Conservation (phyloP, 805 yeast species). For the Grigorovia yakushimaensis region DNA sequence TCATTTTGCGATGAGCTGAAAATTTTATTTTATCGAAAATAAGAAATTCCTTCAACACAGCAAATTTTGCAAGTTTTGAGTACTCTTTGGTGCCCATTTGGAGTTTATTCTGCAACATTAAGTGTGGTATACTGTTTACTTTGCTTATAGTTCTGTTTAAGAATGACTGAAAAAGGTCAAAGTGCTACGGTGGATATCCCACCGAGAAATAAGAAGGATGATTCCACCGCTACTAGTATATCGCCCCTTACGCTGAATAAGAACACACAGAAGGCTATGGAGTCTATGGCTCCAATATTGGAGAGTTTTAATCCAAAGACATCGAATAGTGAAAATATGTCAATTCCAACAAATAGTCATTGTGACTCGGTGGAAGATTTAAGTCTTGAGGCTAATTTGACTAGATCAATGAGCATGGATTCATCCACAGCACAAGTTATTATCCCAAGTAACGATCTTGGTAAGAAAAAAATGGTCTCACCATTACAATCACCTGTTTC, state of each 20-base stretch:
- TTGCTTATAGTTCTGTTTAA: neutral
- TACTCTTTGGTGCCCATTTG: neutral
- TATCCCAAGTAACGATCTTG: neutral
- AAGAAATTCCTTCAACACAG: too few relatives aligned
- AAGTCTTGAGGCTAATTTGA: constrained; percentile 17
- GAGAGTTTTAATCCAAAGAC: constrained; percentile 68
- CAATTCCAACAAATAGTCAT: constrained; percentile 11
- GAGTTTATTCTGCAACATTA: too few relatives aligned
- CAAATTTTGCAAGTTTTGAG: too few relatives aligned
- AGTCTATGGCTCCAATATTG: constrained; percentile 69
- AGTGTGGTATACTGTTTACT: too few relatives aligned
- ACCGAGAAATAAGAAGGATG: neutral
- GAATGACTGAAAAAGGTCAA: neutral
- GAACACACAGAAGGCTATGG: constrained; percentile 51
- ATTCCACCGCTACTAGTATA: constrained; percentile 6
- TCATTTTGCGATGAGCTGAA: neutral
- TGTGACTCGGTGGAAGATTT: constrained; percentile 18
- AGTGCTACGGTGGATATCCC: constrained; percentile 3
- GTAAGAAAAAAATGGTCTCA: neutral
- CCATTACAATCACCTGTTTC: neutral
- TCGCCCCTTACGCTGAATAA: constrained; percentile 27
- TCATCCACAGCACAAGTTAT: constrained; percentile 6
- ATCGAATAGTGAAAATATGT: constrained; percentile 39
- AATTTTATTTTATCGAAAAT: too few relatives aligned
- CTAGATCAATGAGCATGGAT: constrained; percentile 19